Conservation (phyloP, 2,329 filamentous ascomycete species). For the Xylaria sp. region DNA sequence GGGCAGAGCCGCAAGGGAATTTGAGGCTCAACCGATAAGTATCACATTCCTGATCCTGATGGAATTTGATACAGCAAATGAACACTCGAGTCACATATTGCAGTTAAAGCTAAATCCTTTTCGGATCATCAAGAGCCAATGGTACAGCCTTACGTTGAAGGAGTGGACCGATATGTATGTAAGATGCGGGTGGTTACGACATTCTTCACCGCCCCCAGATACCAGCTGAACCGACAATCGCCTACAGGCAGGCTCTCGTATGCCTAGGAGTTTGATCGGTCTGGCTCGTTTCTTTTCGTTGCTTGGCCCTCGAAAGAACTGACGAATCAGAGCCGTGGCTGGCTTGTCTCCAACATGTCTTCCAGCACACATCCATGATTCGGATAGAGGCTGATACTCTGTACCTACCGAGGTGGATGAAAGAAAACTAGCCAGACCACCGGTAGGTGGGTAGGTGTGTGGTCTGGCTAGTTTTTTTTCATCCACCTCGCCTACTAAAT, state of each 20-base stretch:
- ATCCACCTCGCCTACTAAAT: no score
- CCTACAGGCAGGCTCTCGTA: background rate
- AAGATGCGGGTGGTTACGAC: background rate
- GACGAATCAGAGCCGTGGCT: background rate
- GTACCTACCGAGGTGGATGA: background rate
- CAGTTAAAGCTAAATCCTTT: background rate
- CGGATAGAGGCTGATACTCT: background rate
- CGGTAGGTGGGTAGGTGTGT: no score
- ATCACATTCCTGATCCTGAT: background rate
- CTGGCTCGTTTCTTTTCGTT: background rate
- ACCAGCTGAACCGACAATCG: background rate
- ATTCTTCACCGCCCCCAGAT: background rate
- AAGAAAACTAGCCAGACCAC: no score
- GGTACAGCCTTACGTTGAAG: background rate
- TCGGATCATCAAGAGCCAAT: background rate
- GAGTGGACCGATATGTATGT: background rate
- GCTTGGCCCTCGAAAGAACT: background rate
- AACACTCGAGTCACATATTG: background rate
- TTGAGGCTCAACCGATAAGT: constrained; percentile 1
- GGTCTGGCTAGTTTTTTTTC: no score
- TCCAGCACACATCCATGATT: background rate
- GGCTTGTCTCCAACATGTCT: background rate
- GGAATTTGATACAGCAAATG: background rate
- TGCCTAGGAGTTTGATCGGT: background rate
- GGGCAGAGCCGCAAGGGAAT: background rate